Conservation (phyloP, 2,329 filamentous ascomycete genomes). For the Fusarium penzigii region DNA sequence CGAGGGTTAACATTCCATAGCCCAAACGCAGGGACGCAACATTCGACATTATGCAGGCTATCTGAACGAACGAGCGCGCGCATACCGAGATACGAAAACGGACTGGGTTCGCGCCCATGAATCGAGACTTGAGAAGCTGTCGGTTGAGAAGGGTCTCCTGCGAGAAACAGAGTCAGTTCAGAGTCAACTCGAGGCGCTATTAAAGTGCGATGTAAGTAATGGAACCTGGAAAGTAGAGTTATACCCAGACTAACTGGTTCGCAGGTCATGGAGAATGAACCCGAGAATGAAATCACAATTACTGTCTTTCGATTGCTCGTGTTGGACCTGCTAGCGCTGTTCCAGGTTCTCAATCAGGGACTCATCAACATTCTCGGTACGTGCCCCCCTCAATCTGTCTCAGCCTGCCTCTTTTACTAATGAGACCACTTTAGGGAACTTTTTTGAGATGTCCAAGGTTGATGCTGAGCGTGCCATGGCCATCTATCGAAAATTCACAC, state of each 20-base stretch:
- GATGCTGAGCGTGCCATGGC: conserved; percentile 90
- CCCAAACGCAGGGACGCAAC: conserved; percentile 91
- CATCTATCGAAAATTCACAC: conserved; percentile 90
- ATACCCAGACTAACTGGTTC: background rate
- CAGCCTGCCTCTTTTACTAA: conserved; percentile 10
- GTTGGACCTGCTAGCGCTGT: conserved; percentile 83
- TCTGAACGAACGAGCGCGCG: conserved; percentile 76
- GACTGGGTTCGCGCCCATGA: conserved; percentile 89
- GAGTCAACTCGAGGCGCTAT: conserved; percentile 77
- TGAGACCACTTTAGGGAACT: conserved; percentile 67
- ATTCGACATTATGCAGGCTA: conserved; percentile 92
- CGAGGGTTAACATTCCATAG: conserved; percentile 46
- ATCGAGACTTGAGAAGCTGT: conserved; percentile 78
- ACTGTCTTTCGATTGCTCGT: conserved; percentile 91
- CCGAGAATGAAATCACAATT: conserved; percentile 94
- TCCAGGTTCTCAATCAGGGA: conserved; percentile 94
- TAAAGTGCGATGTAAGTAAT: conserved; percentile 81
- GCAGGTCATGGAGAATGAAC: conserved; percentile 81
- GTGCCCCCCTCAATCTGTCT: conserved; percentile 29
- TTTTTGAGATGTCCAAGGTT: conserved; percentile 95
- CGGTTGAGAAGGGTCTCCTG: conserved; percentile 87
- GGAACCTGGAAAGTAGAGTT: background rate
- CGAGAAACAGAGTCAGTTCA: conserved; percentile 92
- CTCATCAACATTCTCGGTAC: conserved; percentile 94
- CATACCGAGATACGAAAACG: conserved; percentile 79